These are phyloP conservation scores for Scleroderma bovista DNA, from an alignment of 768 basidiomycete genomes.

Conservation along the genomic window DNA sequence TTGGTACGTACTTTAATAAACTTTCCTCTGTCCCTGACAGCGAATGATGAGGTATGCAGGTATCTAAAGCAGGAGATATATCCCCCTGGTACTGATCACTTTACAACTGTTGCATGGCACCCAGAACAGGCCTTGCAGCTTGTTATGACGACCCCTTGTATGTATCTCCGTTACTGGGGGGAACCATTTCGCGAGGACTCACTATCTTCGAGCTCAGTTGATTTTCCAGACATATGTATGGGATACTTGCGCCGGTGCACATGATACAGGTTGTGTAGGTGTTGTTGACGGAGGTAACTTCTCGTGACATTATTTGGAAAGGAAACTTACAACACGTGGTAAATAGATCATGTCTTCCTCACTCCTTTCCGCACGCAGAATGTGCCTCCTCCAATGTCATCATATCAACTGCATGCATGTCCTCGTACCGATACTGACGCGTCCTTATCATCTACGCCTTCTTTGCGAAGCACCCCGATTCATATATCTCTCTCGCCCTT, in stretches of 20 bases:
- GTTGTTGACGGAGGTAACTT: constrained; percentile 83
- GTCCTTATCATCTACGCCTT: neutral
- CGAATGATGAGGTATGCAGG: constrained; percentile 36
- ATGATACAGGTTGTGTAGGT: constrained; percentile 79
- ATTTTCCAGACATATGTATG: constrained; percentile 64
- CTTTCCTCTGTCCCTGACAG: neutral
- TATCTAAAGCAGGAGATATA: constrained; percentile 89
- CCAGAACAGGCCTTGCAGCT: constrained; percentile 69
- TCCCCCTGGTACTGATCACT: constrained; percentile 47
- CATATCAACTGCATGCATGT: constrained; percentile 39
- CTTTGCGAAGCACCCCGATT: constrained; percentile 43
- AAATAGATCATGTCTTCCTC: constrained; percentile 63
- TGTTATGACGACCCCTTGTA: constrained; percentile 63
- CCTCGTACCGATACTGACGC: neutral
- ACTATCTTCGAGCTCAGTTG: constrained; percentile 37
- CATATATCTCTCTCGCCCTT: constrained; percentile 59
- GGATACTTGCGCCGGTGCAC: constrained; percentile 75
- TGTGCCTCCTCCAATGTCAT: constrained; percentile 97
- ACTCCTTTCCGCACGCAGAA: constrained; percentile 94
- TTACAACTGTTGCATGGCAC: constrained; percentile 82
- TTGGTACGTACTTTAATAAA: constrained; percentile 46
- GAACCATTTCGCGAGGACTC: neutral
- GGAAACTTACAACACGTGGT: neutral
- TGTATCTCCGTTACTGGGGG: constrained; percentile 16
- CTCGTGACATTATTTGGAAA: neutral